These are phyloP conservation scores for Fraxinus anomala DNA, from an alignment of 257 asterid genomes.

Conservation along the genomic window DNA sequence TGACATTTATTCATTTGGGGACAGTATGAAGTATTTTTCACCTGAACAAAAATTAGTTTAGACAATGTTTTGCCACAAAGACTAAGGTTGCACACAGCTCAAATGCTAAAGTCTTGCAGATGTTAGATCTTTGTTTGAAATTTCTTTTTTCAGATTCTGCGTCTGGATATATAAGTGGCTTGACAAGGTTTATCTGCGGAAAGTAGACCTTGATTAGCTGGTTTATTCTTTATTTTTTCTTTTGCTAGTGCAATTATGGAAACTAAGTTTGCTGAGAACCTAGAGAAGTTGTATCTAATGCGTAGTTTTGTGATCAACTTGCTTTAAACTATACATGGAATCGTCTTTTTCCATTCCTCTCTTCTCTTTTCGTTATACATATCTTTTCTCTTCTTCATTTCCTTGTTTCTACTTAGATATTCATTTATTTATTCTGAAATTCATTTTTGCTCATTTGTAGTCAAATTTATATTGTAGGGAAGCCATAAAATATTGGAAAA, in stretches of 20 bases:
- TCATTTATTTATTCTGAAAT: conserved; percentile 27
- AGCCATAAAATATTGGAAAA: conserved; percentile 9
- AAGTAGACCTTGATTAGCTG: conserved; percentile 6
- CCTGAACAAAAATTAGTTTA: neutral
- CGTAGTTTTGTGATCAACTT: conserved; percentile 39
- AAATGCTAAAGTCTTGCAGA: neutral
- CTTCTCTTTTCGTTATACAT: conserved; percentile 33
- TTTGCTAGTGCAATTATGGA: conserved; percentile 2
- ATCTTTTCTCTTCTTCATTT: conserved; percentile 40
- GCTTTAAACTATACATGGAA: conserved; percentile 57
- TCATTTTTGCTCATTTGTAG: conserved; percentile 34
- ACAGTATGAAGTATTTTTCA: neutral
- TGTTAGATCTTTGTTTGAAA: neutral
- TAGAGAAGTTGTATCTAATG: conserved; percentile 37
- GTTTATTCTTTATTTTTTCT: conserved; percentile 14
- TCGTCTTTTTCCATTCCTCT: conserved; percentile 28
- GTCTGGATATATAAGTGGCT: neutral
- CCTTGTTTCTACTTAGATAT: conserved; percentile 26
- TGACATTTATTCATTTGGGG: neutral
- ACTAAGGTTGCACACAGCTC: neutral
- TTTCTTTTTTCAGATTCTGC: neutral
- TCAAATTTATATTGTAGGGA: conserved; percentile 32
- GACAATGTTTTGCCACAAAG: neutral
- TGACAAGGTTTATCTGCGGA: neutral
- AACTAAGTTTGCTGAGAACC: conserved; percentile 25